These are phyloP conservation scores for Helicocarpus griseus DNA, from an alignment of 2,329 filamentous ascomycete genomes.

Conservation along the genomic window DNA sequence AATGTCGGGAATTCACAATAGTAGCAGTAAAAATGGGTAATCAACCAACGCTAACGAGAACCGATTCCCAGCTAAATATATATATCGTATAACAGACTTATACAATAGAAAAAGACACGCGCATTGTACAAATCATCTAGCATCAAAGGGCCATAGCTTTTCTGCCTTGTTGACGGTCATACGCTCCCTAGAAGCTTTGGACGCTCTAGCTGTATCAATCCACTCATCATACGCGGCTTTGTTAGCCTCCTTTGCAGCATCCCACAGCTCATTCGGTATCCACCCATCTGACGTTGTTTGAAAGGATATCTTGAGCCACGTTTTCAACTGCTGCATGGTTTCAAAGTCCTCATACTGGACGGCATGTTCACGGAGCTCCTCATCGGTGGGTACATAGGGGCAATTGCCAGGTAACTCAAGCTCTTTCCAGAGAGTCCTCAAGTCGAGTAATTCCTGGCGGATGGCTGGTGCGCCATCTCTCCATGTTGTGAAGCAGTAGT, in stretches of 20 bases:
- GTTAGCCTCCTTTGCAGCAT: conserved; percentile 19
- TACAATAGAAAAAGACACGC: no score
- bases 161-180: conserved; percentile 10
- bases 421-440: conserved; percentile 19
- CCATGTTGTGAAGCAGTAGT: conserved; percentile 23
- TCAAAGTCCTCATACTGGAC: conserved; percentile 24
- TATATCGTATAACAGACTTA: no score
- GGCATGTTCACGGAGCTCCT: conserved; percentile 18
- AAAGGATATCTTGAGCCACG: conserved; percentile 18
- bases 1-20: no score
- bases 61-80: no score
- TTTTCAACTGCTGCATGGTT: conserved; percentile 19
- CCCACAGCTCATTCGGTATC: conserved; percentile 24
- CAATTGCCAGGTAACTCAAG: conserved; percentile 18
- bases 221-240: conserved; percentile 20
- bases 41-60: no score
- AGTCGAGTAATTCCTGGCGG: conserved; percentile 23
- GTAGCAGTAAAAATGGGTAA: no score
- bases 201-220: conserved; percentile 15
- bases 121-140: no score
- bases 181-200: conserved; percentile 6
- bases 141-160: conserved; percentile 12
- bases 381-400: conserved; percentile 17
- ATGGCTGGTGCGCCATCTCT: conserved; percentile 19
- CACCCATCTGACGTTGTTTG: conserved; percentile 24